Evolutionary conservation across 805 yeast species (phyloP), one percentile per base, ranked within the genome.

Genomic region (Komagataella mondaviorum): DNA sequence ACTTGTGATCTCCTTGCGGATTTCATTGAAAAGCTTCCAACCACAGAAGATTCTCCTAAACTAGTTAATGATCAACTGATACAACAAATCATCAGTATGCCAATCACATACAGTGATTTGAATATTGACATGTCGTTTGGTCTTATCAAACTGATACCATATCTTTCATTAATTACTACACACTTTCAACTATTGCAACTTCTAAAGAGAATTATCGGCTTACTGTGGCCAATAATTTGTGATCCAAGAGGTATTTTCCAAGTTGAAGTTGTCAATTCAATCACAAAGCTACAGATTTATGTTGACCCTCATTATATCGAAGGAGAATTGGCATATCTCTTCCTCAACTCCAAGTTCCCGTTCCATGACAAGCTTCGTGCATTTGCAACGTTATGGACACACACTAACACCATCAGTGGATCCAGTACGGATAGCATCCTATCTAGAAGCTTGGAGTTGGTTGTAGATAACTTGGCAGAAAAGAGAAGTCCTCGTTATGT

Each of bases 381-480:
- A 0, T 76, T 88, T 55, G 73, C 79, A 49, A 73, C 78, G 6
- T 61, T 90, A 4, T 91, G 97, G 97, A 71, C 73, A 3, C 91
- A 86, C 57, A 75, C 91, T 0, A 30, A 30, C 39, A 30, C 39
- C 14, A 54, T 65, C 6, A 63, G 71, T n/a, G 60, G 66, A 44
- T 75, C 72, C 47, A 87, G 80, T 44, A 50, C 66, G 0, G 81
- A 73, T 49, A 55, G 63, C 2, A 65, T 84, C 6, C 63, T 88
- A 10, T 67, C 74, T 6, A 71, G 83, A 55, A 93, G 96, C 0
- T 62, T 88, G 5, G 78, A 81, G 54, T 61, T 87, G 1, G 67
- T 87, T 16, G 63, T 90, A 39, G 96, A 89, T 60, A 84, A 80
- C 46, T 62, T 85, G 18, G 63, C 64, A 48, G 70, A 67, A 48